Evolutionary conservation across 2,329 filamentous ascomycete genomes (phyloP), one percentile per base, ranked within the genome.

Genomic region (Paradendryphiella salina): DNA sequence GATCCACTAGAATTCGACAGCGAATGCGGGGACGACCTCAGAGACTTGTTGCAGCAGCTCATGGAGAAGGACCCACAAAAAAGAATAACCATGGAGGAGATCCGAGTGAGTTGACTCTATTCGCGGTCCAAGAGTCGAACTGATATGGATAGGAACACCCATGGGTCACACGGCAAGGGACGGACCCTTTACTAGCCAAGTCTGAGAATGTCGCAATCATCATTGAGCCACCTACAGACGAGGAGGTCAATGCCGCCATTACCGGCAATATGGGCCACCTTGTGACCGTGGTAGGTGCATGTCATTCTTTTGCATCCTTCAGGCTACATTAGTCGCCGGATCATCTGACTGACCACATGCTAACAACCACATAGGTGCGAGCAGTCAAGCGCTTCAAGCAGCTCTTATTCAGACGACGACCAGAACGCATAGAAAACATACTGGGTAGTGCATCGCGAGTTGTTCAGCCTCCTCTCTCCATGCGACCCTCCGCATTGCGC

Each of bases 161-260:
- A 0, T 99, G 94, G 94, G 90, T 99, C 11, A 97, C 93, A 5
- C 88, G 85, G 65, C 75, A 82, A 48, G 92, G 90, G 11, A 81
- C 77, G 6, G 93, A 97, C 71, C 84, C 84, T 54, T 77, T 99
- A 11, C 79, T 97, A 10, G 84, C 90, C 6, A 82, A 84, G 36
- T 88, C 91, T 57, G 92, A 96, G 67, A 99, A 99, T 63, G 95
- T 89, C 35, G 83, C 87, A 9, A 82, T 91, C 57, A 77, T 90
- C 13, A 80, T 97, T 26, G 89, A 91, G 54, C 83, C 86, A 4
- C 93, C 93, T 0, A 97, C 93, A 50, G 89, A 94, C 61, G 85
- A 92, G 48, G 94, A 99, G 74, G 83, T 96, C 67, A 90, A 90
- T 64, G 85, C 88, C 57, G 94, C 94, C 11, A 95, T 97, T 58